phyloP scores from a whole-genome alignment of 2,329 filamentous ascomycete species.

The Plenodomus lindquistii region DNA sequence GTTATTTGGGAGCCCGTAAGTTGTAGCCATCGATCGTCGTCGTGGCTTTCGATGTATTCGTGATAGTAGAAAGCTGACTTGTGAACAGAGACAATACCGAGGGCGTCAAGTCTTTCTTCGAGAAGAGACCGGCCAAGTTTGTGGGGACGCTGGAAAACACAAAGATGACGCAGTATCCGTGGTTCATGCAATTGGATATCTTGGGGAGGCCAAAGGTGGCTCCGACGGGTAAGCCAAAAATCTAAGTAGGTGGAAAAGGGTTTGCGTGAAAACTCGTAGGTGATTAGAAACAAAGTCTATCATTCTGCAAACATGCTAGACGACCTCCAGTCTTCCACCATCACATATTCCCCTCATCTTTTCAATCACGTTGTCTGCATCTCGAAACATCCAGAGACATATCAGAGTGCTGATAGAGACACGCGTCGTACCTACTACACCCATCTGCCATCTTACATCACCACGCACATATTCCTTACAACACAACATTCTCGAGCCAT shows the following conservation, averaged over 20 bases:
- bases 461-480: neutral
- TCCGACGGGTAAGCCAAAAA: conserved; percentile 10
- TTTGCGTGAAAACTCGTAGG: no score
- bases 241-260: neutral
- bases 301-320: no score
- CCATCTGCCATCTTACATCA: neutral
- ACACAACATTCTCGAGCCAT: conserved; percentile 3
- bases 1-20: conserved; percentile 56
- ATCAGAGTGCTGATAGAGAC: no score
- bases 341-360: no score
- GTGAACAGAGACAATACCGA: conserved; percentile 64
- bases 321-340: no score
- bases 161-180: conserved; percentile 65
- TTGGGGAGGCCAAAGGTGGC: conserved; percentile 45
- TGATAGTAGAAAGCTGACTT: conserved; percentile 4
- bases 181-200: conserved; percentile 65
- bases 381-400: no score
- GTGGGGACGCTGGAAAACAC: conserved; percentile 63
- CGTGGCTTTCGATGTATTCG: no score
- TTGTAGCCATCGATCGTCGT: conserved; percentile 16
- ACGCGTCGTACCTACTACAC: neutral
- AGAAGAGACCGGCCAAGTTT: conserved; percentile 69
- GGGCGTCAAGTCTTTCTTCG: conserved; percentile 69
- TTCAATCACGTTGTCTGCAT: no score
- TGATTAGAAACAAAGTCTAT: no score